Conservation (phyloP, 2,329 filamentous ascomycete genomes). For the Botrytis sinoallii region DNA sequence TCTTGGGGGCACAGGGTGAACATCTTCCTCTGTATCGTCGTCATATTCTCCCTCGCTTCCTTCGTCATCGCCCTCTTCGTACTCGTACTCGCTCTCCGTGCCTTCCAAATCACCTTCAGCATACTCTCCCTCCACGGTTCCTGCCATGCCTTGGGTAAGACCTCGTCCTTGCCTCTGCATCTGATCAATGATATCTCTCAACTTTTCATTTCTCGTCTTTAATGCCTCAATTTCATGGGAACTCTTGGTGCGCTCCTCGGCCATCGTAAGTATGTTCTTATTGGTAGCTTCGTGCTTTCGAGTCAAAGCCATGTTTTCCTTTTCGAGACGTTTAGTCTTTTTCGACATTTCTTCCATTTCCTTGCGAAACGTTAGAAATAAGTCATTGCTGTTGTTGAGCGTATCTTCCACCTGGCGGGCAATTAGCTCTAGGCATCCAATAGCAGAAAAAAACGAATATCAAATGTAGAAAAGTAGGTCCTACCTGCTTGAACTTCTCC, state of each 20-base stretch:
- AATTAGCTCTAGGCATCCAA: constrained; percentile 41
- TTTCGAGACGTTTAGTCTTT: constrained; percentile 94
- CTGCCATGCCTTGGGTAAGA: constrained; percentile 60
- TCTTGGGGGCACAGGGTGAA: constrained; percentile 34
- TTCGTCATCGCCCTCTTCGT: constrained; percentile 57
- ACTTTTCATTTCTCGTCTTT: constrained; percentile 75
- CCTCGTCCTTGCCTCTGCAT: constrained; percentile 95
- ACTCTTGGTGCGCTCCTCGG: constrained; percentile 79
- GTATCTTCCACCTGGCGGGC: constrained; percentile 88
- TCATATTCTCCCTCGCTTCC: constrained; percentile 43
- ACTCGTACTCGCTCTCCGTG: constrained; percentile 63
- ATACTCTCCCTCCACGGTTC: constrained; percentile 59
- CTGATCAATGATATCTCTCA: constrained; percentile 90
- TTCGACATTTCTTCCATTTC: constrained; percentile 99
- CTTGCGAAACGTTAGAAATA: constrained; percentile 94
- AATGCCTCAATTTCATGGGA: constrained; percentile 75
- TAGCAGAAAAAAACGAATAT: background rate
- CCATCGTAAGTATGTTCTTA: constrained; percentile 95
- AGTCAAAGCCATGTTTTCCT: constrained; percentile 88
- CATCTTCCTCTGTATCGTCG: constrained; percentile 44
- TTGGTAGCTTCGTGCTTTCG: constrained; percentile 92
- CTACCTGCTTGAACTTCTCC: constrained; percentile 99
- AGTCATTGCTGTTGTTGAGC: constrained; percentile 94
- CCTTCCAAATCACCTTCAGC: constrained; percentile 52
- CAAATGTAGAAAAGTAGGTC: constrained; percentile 30